Percentiles rank a stretch among this genome's conserved stretches.
Evolutionary conservation across 164 flowering plant species (phyloP).

Genomic region (Tetracentron sinense): DNA sequence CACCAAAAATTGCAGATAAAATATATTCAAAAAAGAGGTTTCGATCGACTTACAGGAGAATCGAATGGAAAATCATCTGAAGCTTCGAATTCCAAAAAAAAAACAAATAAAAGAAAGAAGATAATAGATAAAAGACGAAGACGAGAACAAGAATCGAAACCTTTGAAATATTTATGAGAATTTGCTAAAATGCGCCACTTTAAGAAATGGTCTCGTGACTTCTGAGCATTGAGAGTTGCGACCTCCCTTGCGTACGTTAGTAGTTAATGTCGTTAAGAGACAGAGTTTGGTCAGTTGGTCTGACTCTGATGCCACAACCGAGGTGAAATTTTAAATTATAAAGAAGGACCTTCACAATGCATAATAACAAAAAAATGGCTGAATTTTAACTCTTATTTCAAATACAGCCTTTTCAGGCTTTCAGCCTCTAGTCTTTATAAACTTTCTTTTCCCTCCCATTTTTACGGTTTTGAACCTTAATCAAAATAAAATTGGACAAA

Average conservation of each 20-base stretch:
- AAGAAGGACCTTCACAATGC: too few relatives aligned
- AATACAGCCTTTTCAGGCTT: too few relatives aligned
- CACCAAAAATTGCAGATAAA: neutral
- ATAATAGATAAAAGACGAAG: neutral
- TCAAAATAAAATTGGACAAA: too few relatives aligned
- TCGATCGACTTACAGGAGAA: neutral
- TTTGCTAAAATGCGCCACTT: neutral
- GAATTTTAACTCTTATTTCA: too few relatives aligned
- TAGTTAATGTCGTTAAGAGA: too few relatives aligned
- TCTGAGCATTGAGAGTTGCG: neutral
- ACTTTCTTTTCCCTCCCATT: too few relatives aligned
- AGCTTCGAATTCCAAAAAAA: neutral
- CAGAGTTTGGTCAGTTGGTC: too few relatives aligned
- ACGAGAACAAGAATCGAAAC: neutral
- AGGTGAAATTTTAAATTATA: too few relatives aligned
- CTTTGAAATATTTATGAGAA: neutral
- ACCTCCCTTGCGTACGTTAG: neutral
- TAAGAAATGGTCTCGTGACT: neutral
- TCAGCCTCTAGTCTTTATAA: too few relatives aligned
- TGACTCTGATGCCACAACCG: too few relatives aligned
- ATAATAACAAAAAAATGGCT: too few relatives aligned
- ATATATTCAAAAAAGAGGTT: neutral
- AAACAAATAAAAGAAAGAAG: neutral
- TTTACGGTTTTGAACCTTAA: too few relatives aligned
- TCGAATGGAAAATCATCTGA: neutral